Evolutionary conservation across 352 stramenopile genomes (phyloP).

Genomic region (Phytophthora pistaciae): DNA sequence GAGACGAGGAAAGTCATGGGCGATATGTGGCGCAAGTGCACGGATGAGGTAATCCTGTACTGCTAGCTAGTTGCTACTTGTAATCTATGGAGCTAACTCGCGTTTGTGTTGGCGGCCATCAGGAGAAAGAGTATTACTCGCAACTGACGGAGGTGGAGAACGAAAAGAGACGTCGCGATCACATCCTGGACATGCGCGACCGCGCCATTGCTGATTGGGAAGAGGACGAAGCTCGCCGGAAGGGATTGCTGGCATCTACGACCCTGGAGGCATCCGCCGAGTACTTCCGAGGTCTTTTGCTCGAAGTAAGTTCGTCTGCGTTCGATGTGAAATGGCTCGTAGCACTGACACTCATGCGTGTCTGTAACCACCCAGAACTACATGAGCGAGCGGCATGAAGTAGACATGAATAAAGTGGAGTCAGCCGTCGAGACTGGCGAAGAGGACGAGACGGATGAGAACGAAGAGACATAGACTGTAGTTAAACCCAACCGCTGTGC

Average conservation of each 20-base stretch:
- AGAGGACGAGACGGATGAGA: conserved; percentile 48
- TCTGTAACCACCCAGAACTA: conserved; percentile 63
- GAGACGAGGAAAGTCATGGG: conserved; percentile 85
- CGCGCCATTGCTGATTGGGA: conserved; percentile 81
- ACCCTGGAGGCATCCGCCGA: conserved; percentile 68
- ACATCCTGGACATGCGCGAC: conserved; percentile 76
- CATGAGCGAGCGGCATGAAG: conserved; percentile 80
- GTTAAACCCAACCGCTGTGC: conserved; percentile 2
- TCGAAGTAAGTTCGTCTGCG: conserved; percentile 50
- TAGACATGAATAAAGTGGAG: conserved; percentile 64
- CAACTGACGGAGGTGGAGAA: conserved; percentile 83
- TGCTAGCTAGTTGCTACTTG: background rate
- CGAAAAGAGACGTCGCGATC: conserved; percentile 78
- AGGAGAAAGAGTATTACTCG: conserved; percentile 84
- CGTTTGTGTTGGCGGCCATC: background rate
- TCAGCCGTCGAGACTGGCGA: conserved; percentile 30
- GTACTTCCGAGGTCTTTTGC: conserved; percentile 68
- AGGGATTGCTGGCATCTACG: conserved; percentile 63
- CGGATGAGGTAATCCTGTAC: conserved; percentile 57
- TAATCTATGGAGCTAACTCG: background rate
- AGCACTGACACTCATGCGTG: conserved; percentile 9
- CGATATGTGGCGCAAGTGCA: conserved; percentile 86
- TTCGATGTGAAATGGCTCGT: conserved; percentile 3
- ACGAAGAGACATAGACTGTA: conserved; percentile 35
- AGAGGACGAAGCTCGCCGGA: conserved; percentile 74